Evolutionary conservation across 768 basidiomycete genomes (phyloP), one percentile per base, ranked within the genome.

Genomic region (Mrakia gelida): DNA sequence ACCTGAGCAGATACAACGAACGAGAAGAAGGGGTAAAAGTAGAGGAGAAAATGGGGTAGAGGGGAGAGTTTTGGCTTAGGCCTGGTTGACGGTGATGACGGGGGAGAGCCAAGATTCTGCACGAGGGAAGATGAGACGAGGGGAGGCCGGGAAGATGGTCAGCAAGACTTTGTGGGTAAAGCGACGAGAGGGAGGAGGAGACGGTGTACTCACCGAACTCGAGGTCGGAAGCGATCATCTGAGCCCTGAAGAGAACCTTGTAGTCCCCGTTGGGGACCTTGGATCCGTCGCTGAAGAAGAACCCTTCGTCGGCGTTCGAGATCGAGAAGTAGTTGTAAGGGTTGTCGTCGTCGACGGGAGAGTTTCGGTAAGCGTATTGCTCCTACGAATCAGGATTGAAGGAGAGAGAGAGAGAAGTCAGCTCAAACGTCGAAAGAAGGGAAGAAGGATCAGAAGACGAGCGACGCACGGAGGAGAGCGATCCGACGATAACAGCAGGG

Each of bases 181-280:
- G 18, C 18, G 10, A 30, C 5, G 26, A 52, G 28, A 30, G 21
- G 13, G 49, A 71, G 23, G n/a, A 18, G 30, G 43, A 7, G 16
- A 18, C 28, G 30, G n/a, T n/a, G n/a, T n/a, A 71, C 71, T 49
- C 28, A 79, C 86, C 84, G n/a, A 85, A 84, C 18, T 80, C 82
- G 5, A 83, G 80, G 75, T 87, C 83, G 2, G 87, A 87, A n/a
- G 85, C 86, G 59, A 88, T 85, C 80, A 86, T 86, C 70, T 88
- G 81, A 30, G 85, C 85, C 23, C 87, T 84, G 52, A 88, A 79
- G 13, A 87, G 82, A 77, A 87, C 81, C 77, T 83, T 83, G 81
- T 88, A 88, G 43, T 80, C 80, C 6, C 87, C 87, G 78, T 86
- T 84, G 18, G 87, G 84, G 30, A 87, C 86, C 21, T 81, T 79